Evolutionary conservation across 2,329 filamentous ascomycete genomes (phyloP).

Genomic region (Neofusicoccum cordaticola): DNA sequence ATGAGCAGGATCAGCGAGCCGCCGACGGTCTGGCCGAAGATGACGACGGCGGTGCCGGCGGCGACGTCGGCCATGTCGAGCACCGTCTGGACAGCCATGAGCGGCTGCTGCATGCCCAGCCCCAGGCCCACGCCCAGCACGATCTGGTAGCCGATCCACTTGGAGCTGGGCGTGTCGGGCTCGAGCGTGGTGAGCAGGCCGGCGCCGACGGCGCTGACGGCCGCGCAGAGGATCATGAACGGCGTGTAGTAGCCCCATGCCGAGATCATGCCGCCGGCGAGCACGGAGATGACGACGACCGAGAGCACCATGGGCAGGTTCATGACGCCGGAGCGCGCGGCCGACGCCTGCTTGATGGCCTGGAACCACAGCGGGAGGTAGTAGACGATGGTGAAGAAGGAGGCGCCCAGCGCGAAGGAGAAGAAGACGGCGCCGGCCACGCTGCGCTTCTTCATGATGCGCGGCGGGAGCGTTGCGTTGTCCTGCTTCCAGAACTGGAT

Average conservation of each 20-base stretch:
- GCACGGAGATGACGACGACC: slow-evolving; percentile 31
- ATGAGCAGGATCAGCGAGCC: slow-evolving; percentile 65
- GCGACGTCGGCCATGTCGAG: slow-evolving; percentile 19
- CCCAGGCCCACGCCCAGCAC: slow-evolving; percentile 26
- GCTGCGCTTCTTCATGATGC: slow-evolving; percentile 30
- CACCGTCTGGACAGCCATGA: slow-evolving; percentile 20
- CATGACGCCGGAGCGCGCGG: slow-evolving; percentile 37
- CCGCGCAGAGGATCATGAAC: slow-evolving; percentile 37
- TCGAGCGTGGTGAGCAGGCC: slow-evolving; percentile 28
- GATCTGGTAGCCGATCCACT: slow-evolving; percentile 33
- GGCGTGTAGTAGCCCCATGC: slow-evolving; percentile 22
- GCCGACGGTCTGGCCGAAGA: slow-evolving; percentile 65
- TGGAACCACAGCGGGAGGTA: slow-evolving; percentile 46
- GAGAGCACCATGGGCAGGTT: slow-evolving; percentile 29
- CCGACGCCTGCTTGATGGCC: slow-evolving; percentile 40
- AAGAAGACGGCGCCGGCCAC: slow-evolving; percentile 34
- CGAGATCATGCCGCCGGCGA: slow-evolving; percentile 29
- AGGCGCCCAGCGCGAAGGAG: slow-evolving; percentile 28
- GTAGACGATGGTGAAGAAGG: slow-evolving; percentile 28
- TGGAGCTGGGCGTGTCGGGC: slow-evolving; percentile 15
- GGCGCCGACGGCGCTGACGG: slow-evolving; percentile 27
- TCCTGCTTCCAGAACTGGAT: slow-evolving; percentile 29
- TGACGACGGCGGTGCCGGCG: slow-evolving; percentile 32
- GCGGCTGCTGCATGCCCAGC: slow-evolving; percentile 21
- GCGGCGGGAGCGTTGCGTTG: slow-evolving; percentile 28